These are phyloP conservation scores for Fomitiporia mediterranea DNA, from an alignment of 1,284 basidiomycete genomes.

Conservation along the genomic window DNA sequence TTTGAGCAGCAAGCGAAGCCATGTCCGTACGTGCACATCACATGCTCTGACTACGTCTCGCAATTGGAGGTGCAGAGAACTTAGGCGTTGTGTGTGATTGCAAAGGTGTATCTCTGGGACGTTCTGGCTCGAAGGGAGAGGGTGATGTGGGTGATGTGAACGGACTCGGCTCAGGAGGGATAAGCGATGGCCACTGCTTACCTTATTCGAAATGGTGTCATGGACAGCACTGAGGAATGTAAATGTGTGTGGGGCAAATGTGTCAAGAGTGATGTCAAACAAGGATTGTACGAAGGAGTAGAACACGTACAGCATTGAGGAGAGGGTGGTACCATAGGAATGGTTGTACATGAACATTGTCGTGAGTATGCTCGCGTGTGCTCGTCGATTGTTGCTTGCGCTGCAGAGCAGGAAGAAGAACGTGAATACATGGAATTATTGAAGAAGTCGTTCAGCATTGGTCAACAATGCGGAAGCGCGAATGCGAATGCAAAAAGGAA, in stretches of 20 bases:
- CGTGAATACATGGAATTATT: too few relatives aligned
- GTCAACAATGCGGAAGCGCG: too few relatives aligned
- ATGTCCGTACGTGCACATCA: neutral
- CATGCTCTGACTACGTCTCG: neutral
- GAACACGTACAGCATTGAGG: too few relatives aligned
- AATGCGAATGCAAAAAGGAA: too few relatives aligned
- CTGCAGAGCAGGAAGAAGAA: too few relatives aligned
- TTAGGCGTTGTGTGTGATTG: neutral
- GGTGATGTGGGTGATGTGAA: constrained; percentile 55
- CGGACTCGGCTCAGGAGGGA: constrained; percentile 45
- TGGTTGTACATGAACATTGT: too few relatives aligned
- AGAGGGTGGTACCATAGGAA: too few relatives aligned
- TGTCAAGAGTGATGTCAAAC: too few relatives aligned
- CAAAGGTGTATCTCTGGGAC: constrained; percentile 28
- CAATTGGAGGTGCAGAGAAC: neutral
- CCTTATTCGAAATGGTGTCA: constrained; percentile 42
- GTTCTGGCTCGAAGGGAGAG: constrained; percentile 68
- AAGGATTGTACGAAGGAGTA: too few relatives aligned
- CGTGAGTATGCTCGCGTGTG: too few relatives aligned
- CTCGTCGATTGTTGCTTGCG: too few relatives aligned
- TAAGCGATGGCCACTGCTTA: neutral
- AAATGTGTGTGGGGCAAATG: constrained; percentile 72
- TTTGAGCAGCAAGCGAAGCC: constrained; percentile 8
- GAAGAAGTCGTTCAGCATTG: too few relatives aligned
- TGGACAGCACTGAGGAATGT: constrained; percentile 61